Evolutionary conservation across 1,284 basidiomycete genomes (phyloP).

Genomic region (Pseudozyma tsukubaensis): DNA sequence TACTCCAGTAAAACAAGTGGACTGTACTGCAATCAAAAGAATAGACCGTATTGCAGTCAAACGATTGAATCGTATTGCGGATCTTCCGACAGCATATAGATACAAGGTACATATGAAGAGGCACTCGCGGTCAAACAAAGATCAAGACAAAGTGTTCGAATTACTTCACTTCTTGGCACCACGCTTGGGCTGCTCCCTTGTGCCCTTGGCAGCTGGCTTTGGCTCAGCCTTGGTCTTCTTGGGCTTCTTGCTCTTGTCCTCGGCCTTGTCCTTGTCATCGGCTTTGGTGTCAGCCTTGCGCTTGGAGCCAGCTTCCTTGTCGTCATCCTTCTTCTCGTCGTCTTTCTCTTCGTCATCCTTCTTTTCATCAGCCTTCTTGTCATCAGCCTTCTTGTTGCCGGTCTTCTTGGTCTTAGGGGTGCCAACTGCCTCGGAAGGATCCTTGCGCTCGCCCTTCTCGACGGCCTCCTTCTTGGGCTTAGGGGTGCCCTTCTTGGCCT

Average conservation of each 20-base stretch:
- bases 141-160: neutral
- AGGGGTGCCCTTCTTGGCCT: constrained; percentile 69
- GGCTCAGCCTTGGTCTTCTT: constrained; percentile 12
- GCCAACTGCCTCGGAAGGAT: constrained; percentile 33
- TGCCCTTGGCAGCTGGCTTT: constrained; percentile 37
- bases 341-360: constrained; percentile 10
- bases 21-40: too few species aligned
- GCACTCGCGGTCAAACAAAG: neutral
- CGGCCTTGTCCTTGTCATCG: constrained; percentile 2
- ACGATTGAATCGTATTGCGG: too few species aligned
- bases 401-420: constrained; percentile 26
- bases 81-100: too few species aligned
- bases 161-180: constrained; percentile 38
- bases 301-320: constrained; percentile 20
- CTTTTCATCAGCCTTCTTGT: constrained; percentile 8
- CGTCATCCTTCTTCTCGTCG: constrained; percentile 11
- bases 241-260: constrained; percentile 12
- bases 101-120: too few species aligned
- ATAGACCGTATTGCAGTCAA: too few species aligned
- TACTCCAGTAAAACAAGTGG: too few species aligned
- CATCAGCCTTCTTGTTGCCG: constrained; percentile 11
- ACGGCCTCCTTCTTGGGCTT: constrained; percentile 67
- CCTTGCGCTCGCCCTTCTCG: constrained; percentile 46
- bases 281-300: constrained; percentile 29
- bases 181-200: constrained; percentile 40